Evolutionary conservation across 345 rosid genomes (phyloP), one percentile per base, ranked within the genome.

Genomic region (Sapria himalayana): DNA sequence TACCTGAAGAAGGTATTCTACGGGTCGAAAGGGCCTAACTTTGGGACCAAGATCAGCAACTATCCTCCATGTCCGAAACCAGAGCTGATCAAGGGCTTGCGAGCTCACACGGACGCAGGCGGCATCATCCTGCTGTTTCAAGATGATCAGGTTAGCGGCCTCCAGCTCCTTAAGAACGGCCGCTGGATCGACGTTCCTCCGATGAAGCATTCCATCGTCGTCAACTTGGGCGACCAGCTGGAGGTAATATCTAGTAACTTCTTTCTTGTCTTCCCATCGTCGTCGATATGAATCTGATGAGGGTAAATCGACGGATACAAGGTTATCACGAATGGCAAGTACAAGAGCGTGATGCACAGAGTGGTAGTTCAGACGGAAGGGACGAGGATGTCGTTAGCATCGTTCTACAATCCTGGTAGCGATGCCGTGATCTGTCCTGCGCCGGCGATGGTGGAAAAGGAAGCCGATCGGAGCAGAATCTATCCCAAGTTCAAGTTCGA

Each of bases 61-160:
- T 89, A 89, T 52, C 98, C 94, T 3, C 73, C 93, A 13, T 89
- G 98, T 55, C 94, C 91, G 10, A 78, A 76, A 49, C 98, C 98
- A 3, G 78, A 89, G 43, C 63, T 76, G 21, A 67, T 89, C 57
- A 78, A 72, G 48, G 98, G 98, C 1, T 85, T 89, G 9, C 56
- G 98, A 53, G 93, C 92, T 41, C 98, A 89, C 66, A 86, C 98
- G 0, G 98, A 89, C 42, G 93, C 94, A 0, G 98, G 98, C 22
- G 98, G 98, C 25, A 32, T 89, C 65, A 78, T 82, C 27, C 61
- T 89, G 34, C 65, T 82, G 14, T 72, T 89, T 54, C 94, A 89
- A 59, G 98, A 89, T 10, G 93, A 78, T 37, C 64, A 66, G 42
- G 98, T 89, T 55, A 72, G 91, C 50, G 94, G 98, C 51, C 93